Evolutionary conservation across 345 rosid species (phyloP).

Genomic region (Leavenworthia alabamica): DNA sequence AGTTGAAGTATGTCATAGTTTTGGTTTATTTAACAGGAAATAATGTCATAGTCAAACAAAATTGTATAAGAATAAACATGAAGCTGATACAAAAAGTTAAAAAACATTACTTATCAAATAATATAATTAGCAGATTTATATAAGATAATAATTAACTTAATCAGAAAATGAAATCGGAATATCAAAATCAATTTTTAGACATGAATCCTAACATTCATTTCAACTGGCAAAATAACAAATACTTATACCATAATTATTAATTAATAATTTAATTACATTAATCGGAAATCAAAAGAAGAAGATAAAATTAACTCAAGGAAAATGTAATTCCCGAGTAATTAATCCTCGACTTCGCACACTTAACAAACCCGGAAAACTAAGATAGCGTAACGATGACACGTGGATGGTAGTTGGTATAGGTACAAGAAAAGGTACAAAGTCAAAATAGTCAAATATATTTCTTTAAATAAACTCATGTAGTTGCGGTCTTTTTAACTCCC

Average conservation of each 20-base stretch:
- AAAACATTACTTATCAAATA: too few relatives aligned
- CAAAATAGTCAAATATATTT: constrained; percentile 21
- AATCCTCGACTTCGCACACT: constrained; percentile 27
- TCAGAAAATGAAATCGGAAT: neutral
- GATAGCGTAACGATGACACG: neutral
- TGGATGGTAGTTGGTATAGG: neutral
- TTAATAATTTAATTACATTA: constrained; percentile 11
- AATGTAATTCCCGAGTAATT: constrained; percentile 3
- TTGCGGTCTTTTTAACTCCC: constrained; percentile 9
- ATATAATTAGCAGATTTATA: too few relatives aligned
- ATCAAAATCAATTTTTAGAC: neutral
- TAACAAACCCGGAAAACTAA: neutral
- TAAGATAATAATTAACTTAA: neutral
- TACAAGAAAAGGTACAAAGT: constrained; percentile 15
- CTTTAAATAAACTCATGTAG: neutral
- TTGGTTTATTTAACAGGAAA: too few relatives aligned
- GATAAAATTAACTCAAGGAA: constrained; percentile 8
- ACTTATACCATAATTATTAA: neutral
- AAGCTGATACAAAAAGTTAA: too few relatives aligned
- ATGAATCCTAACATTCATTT: neutral
- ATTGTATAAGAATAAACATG: too few relatives aligned
- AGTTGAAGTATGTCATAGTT: too few relatives aligned
- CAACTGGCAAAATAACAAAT: constrained; percentile 6
- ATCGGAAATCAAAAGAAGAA: constrained; percentile 19
- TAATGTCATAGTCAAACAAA: too few relatives aligned